phyloP scores from a whole-genome alignment of 2,329 filamentous ascomycete genomes.

The Colletotrichum shisoi region DNA sequence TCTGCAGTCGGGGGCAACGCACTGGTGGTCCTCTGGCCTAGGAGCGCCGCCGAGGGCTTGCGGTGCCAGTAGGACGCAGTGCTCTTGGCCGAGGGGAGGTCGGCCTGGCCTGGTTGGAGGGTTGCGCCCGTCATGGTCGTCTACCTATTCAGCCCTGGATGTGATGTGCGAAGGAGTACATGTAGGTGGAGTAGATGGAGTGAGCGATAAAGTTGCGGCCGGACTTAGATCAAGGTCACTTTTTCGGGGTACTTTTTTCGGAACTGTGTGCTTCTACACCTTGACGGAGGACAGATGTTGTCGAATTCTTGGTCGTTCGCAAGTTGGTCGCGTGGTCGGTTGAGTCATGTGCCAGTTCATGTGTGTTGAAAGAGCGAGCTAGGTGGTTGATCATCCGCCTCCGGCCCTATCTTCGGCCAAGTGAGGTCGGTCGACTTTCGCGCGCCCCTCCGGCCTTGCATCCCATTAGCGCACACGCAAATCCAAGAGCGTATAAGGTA shows the following conservation, averaged over 20 bases:
- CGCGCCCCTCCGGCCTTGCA: neutral
- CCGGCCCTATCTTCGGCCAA: slow-evolving; percentile 12
- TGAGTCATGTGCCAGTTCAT: slow-evolving; percentile 13
- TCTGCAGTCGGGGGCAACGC: slow-evolving; percentile 70
- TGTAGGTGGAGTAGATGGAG: neutral
- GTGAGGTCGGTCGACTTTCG: slow-evolving; percentile 15
- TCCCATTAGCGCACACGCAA: slow-evolving; percentile 12
- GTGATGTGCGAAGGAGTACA: neutral
- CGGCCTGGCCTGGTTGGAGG: slow-evolving; percentile 53
- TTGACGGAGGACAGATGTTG: neutral
- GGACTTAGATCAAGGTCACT: too few species aligned
- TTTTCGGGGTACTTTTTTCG: too few species aligned
- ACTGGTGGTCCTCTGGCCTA: slow-evolving; percentile 72
- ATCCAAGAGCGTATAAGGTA: neutral
- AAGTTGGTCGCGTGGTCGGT: slow-evolving; percentile 13
- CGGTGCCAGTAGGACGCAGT: slow-evolving; percentile 78
- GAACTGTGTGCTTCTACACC: neutral
- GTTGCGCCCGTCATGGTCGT: slow-evolving; percentile 47
- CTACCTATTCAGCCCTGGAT: neutral
- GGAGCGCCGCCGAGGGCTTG: slow-evolving; percentile 68
- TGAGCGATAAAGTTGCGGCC: neutral
- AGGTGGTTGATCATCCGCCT: slow-evolving; percentile 9
- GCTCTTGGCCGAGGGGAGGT: slow-evolving; percentile 67
- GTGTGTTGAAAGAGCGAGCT: slow-evolving; percentile 10
- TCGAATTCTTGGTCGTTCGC: neutral